These are phyloP conservation scores for Udeniomyces megalosporus DNA, from an alignment of 768 basidiomycete genomes.

Conservation along the genomic window DNA sequence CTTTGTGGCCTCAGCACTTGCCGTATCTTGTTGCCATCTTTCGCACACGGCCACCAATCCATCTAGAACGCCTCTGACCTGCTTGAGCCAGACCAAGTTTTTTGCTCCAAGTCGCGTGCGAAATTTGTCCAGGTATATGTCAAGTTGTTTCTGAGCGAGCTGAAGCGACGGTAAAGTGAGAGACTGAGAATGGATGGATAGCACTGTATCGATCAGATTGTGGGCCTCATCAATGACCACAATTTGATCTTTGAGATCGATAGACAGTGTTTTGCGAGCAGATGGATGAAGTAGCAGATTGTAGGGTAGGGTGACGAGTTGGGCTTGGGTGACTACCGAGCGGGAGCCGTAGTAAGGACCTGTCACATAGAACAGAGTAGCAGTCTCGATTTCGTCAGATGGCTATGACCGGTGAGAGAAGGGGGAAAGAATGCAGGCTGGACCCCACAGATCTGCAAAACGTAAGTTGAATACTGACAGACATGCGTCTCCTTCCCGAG, in stretches of 20 bases:
- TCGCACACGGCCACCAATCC: conserved; percentile 45
- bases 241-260: conserved; percentile 47
- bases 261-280: conserved; percentile 72
- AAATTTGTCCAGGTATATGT: conserved; percentile 60
- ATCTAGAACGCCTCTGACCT: conserved; percentile 56
- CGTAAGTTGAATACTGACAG: conserved; percentile 37
- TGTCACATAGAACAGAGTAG: too few species aligned
- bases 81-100: conserved; percentile 65
- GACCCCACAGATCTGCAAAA: background rate
- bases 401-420: too few species aligned
- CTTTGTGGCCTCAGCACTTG: conserved; percentile 25
- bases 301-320: conserved; percentile 88
- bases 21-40: conserved; percentile 15
- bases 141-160: conserved; percentile 56
- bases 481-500: conserved; percentile 51
- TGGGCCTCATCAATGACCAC: conserved; percentile 94
- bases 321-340: background rate
- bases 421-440: too few species aligned
- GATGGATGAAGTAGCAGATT: conserved; percentile 70
- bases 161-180: conserved; percentile 44
- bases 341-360: too few species aligned
- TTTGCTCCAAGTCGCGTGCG: conserved; percentile 51
- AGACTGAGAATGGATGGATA: conserved; percentile 62
- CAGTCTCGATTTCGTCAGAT: too few species aligned
- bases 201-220: conserved; percentile 76